Percentiles rank a stretch among this genome's conserved stretches.
These are phyloP conservation scores for Blastocystis sp. DNA, from an alignment of 352 stramenopile genomes.

Conservation along the genomic window DNA sequence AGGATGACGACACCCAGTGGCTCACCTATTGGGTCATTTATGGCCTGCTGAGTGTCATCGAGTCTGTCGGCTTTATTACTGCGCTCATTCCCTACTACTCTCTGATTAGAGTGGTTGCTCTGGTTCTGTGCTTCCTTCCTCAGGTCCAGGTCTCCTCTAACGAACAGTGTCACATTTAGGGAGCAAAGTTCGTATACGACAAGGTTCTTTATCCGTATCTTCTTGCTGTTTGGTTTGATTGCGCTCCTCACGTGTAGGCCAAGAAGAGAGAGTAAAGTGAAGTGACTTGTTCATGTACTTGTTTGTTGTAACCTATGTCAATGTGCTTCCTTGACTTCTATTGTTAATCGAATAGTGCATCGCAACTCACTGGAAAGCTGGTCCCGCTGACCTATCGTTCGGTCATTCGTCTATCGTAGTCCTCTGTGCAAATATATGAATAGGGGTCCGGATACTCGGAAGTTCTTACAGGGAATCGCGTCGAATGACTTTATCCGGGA, in stretches of 20 bases:
- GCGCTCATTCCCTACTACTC: constrained; percentile 18
- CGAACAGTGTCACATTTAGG: not conserved
- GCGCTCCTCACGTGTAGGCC: not conserved
- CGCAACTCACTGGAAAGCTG: not conserved
- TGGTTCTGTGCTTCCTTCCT: constrained; percentile 16
- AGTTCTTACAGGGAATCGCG: constrained; percentile 19
- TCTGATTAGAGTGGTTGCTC: not conserved
- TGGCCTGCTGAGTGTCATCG: not conserved
- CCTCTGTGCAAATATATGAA: not conserved
- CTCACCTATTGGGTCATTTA: constrained; percentile 70
- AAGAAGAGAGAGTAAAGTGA: constrained; percentile 42
- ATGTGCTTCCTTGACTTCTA: not conserved
- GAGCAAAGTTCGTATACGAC: constrained; percentile 7
- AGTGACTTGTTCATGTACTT: not conserved
- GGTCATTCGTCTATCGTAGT: constrained; percentile 13
- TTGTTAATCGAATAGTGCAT: not conserved
- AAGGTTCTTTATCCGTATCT: not conserved
- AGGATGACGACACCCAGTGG: constrained; percentile 72
- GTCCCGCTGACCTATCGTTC: constrained; percentile 22
- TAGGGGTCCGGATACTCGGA: not conserved
- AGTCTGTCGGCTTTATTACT: constrained; percentile 4
- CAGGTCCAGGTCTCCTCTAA: not conserved
- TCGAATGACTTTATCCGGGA: constrained; percentile 40
- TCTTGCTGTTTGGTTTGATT: not conserved
- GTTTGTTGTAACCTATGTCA: not conserved